These are phyloP conservation scores for Pestalotiopsis fici DNA, from an alignment of 2,329 filamentous ascomycete genomes.

Conservation along the genomic window DNA sequence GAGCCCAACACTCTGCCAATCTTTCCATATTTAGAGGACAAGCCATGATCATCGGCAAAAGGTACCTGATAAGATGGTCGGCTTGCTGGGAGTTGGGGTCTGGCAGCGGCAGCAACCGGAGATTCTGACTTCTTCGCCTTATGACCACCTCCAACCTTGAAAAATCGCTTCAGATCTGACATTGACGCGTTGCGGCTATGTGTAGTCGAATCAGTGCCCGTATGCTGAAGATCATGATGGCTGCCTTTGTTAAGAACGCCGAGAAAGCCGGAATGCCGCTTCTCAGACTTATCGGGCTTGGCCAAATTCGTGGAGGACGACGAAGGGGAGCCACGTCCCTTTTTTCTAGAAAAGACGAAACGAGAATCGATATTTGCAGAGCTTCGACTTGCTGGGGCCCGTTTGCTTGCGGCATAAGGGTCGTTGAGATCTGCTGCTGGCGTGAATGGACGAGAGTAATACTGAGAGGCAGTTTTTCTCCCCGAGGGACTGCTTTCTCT, in stretches of 20 bases:
- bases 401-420: conserved; percentile 81
- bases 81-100: conserved; percentile 47
- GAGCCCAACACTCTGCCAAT: conserved; percentile 92
- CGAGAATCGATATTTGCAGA: conserved; percentile 70
- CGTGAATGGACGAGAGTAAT: conserved; percentile 74
- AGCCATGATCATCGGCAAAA: conserved; percentile 90
- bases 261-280: conserved; percentile 50
- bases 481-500: conserved; percentile 64
- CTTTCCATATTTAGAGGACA: conserved; percentile 92
- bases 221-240: conserved; percentile 40
- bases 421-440: conserved; percentile 80
- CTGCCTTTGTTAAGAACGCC: conserved; percentile 35
- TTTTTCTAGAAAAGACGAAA: conserved; percentile 81
- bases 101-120: conserved; percentile 57
- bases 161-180: conserved; percentile 95
- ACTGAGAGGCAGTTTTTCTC: conserved; percentile 60
- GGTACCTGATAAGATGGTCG: conserved; percentile 68
- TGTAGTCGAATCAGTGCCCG: conserved; percentile 49
- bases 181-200: conserved; percentile 75
- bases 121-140: conserved; percentile 71
- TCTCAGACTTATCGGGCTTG: conserved; percentile 47
- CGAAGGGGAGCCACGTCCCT: conserved; percentile 62
- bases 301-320: conserved; percentile 53
- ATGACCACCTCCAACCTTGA: conserved; percentile 72
- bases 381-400: conserved; percentile 68